Conservation (phyloP, 2,329 filamentous ascomycete genomes). For the Coniochaeta pulveracea region DNA sequence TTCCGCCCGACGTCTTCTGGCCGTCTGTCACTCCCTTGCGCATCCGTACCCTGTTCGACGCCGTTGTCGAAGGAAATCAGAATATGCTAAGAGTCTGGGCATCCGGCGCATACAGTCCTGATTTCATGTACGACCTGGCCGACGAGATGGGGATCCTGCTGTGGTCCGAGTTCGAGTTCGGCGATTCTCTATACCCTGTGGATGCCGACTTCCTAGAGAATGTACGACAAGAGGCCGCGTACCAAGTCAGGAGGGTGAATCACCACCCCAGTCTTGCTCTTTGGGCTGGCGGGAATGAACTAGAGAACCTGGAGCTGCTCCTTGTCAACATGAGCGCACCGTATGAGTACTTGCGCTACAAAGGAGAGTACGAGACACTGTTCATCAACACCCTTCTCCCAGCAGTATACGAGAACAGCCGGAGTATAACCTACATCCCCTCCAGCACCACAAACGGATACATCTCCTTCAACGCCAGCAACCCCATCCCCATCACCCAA, state of each 20-base stretch:
- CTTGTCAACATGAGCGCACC: conserved; percentile 26
- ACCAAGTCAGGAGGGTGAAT: conserved; percentile 49
- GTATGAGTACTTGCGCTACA: conserved; percentile 26
- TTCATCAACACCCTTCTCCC: conserved; percentile 44
- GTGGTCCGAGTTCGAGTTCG: conserved; percentile 54
- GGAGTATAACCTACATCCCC: conserved; percentile 48
- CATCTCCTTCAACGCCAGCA: conserved; percentile 38
- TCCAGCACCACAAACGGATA: conserved; percentile 50
- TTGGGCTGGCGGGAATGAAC: conserved; percentile 47
- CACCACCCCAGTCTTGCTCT: conserved; percentile 45
- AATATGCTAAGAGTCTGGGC: conserved; percentile 56
- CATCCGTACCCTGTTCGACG: conserved; percentile 41
- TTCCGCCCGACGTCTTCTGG: conserved; percentile 53
- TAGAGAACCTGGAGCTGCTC: conserved; percentile 42
- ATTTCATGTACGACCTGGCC: conserved; percentile 52
- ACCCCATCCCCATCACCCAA: conserved; percentile 39
- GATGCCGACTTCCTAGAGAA: conserved; percentile 42
- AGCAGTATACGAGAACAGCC: conserved; percentile 44
- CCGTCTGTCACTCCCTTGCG: conserved; percentile 40
- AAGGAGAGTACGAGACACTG: conserved; percentile 43
- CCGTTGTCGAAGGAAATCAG: conserved; percentile 45
- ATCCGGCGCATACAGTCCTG: conserved; percentile 46
- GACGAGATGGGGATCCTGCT: conserved; percentile 49
- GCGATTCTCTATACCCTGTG: conserved; percentile 47
- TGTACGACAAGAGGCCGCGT: conserved; percentile 40